Conservation (phyloP, 768 basidiomycete genomes). For the Macrolepiota fuliginosa region DNA sequence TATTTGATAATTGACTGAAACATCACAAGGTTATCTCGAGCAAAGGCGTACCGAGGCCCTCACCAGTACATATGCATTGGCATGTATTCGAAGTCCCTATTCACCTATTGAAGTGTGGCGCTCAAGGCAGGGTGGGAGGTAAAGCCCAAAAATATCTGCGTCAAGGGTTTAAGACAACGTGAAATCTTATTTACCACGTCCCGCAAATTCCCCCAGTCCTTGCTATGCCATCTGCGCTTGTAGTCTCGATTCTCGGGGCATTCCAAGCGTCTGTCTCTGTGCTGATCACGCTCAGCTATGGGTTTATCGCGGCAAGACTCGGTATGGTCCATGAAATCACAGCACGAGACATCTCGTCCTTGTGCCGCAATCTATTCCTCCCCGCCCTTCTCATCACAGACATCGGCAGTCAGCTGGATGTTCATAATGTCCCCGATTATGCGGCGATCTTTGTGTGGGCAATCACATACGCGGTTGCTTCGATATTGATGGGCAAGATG, state of each 20-base stretch:
- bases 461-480: not conserved
- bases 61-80: not conserved
- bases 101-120: no score
- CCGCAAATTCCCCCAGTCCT: not conserved
- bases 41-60: no score
- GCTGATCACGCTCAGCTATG: conserved; percentile 12
- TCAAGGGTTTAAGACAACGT: no score
- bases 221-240: conserved; percentile 7
- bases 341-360: conserved; percentile 6
- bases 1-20: no score
- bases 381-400: conserved; percentile 13
- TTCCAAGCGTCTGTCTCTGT: conserved; percentile 13
- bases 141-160: not conserved
- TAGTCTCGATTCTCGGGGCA: conserved; percentile 4
- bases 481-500: conserved; percentile 5
- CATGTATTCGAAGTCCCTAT: no score
- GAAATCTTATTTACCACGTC: not conserved
- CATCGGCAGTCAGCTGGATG: conserved; percentile 5
- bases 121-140: not conserved
- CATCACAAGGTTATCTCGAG: no score
- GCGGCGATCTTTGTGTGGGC: conserved; percentile 11
- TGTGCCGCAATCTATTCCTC: conserved; percentile 14
- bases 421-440: not conserved
- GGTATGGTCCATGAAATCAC: conserved; percentile 12
- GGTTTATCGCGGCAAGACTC: conserved; percentile 8